phyloP scores from a whole-genome alignment of 2,329 filamentous ascomycete species.

The Pyrenochaeta sp. region DNA sequence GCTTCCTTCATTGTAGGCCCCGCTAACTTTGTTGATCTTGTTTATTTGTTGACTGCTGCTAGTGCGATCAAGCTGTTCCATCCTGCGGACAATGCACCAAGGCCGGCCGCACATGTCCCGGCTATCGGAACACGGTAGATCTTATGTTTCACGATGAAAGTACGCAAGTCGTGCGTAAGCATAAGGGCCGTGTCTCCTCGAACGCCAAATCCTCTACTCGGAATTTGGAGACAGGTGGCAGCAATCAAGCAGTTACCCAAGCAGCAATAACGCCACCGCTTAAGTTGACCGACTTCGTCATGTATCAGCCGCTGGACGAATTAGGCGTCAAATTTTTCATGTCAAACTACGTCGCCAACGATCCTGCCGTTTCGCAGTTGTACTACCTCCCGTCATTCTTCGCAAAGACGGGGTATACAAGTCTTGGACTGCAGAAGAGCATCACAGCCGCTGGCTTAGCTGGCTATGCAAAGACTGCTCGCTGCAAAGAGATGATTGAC shows the following conservation, averaged over 20 bases:
- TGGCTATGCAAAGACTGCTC: slow-evolving; percentile 28
- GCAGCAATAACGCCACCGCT: slow-evolving; percentile 8
- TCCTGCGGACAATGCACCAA: slow-evolving; percentile 39
- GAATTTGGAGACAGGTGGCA: neutral
- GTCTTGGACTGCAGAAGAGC: slow-evolving; percentile 23
- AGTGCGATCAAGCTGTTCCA: slow-evolving; percentile 39
- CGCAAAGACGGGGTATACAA: slow-evolving; percentile 19
- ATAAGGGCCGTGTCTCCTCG: slow-evolving; percentile 5
- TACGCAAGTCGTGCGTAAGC: slow-evolving; percentile 27
- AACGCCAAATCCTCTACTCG: neutral
- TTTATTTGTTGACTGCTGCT: slow-evolving; percentile 2
- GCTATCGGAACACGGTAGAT: slow-evolving; percentile 38
- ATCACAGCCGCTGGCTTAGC: slow-evolving; percentile 37
- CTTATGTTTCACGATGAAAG: slow-evolving; percentile 43
- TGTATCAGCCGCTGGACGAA: slow-evolving; percentile 35
- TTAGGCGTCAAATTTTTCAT: slow-evolving; percentile 42
- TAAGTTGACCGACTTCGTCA: slow-evolving; percentile 25
- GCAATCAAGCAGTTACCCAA: neutral
- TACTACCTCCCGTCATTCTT: slow-evolving; percentile 36
- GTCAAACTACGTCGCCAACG: slow-evolving; percentile 34
- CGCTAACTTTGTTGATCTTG: neutral
- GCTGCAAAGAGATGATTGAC: slow-evolving; percentile 21
- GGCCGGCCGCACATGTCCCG: slow-evolving; percentile 34
- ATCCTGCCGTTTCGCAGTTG: slow-evolving; percentile 31
- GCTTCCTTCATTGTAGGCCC: neutral